phyloP scores from a whole-genome alignment of 352 stramenopile genomes.

The Aphanomyces astaci region DNA sequence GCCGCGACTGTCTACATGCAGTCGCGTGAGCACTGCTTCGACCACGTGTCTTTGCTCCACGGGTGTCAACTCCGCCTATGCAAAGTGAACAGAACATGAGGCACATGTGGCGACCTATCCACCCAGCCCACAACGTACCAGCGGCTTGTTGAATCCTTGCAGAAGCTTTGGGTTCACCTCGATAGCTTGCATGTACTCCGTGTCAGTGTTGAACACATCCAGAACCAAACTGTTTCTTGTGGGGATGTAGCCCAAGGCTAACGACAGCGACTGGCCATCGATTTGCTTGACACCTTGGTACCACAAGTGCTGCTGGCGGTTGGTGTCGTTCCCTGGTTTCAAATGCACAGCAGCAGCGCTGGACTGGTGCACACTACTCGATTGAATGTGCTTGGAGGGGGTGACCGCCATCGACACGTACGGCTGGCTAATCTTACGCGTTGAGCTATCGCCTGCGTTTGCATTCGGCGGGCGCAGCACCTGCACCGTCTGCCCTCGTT shows the following conservation, averaged over 20 bases:
- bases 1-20: neutral
- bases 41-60: constrained; percentile 1
- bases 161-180: constrained; percentile 53
- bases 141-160: constrained; percentile 31
- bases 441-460: neutral
- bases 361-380: neutral
- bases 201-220: constrained; percentile 74
- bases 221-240: constrained; percentile 61
- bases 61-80: constrained; percentile 10
- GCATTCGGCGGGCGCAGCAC: neutral
- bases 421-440: constrained; percentile 20
- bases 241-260: constrained; percentile 58
- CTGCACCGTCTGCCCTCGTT: constrained; percentile 15
- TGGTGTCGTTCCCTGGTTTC: constrained; percentile 24
- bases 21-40: constrained; percentile 8
- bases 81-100: neutral
- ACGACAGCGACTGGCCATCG: constrained; percentile 55
- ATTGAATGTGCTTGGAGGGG: constrained; percentile 4
- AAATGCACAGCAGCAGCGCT: constrained; percentile 5
- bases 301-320: constrained; percentile 52
- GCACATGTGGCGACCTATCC: neutral
- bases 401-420: constrained; percentile 1
- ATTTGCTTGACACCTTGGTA: constrained; percentile 60
- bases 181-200: constrained; percentile 64
- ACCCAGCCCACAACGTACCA: too few relatives aligned